These are phyloP conservation scores for Aspergillus pseudotamarii DNA, from an alignment of 2,329 filamentous ascomycete genomes.

Conservation along the genomic window DNA sequence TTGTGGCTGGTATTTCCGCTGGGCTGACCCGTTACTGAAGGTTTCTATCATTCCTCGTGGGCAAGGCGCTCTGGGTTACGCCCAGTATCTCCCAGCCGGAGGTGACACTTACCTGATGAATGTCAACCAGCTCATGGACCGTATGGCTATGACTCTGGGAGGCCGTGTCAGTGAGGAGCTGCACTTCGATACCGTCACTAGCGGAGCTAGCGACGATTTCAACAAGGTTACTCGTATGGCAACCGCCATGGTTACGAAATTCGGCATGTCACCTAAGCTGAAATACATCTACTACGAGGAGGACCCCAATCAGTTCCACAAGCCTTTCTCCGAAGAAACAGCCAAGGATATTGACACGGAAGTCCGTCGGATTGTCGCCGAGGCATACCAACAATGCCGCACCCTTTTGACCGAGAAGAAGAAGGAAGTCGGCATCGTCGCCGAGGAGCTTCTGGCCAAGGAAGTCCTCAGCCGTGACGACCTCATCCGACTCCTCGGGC, in stretches of 20 bases:
- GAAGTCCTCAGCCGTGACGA: slow-evolving; percentile 91
- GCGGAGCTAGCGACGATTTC: slow-evolving; percentile 94
- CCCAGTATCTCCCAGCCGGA: slow-evolving; percentile 88
- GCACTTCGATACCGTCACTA: slow-evolving; percentile 95
- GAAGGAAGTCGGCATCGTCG: slow-evolving; percentile 82
- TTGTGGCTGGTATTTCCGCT: slow-evolving; percentile 96
- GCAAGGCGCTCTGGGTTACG: slow-evolving; percentile 90
- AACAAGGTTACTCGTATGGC: slow-evolving; percentile 97
- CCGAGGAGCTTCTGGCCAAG: slow-evolving; percentile 89
- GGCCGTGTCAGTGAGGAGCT: slow-evolving; percentile 94
- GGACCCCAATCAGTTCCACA: slow-evolving; percentile 79
- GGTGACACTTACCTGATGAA: slow-evolving; percentile 93
- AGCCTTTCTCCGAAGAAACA: slow-evolving; percentile 94
- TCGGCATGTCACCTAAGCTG: slow-evolving; percentile 95
- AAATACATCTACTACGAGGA: slow-evolving; percentile 89
- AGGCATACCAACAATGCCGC: slow-evolving; percentile 89
- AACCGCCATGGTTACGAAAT: slow-evolving; percentile 98
- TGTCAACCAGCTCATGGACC: slow-evolving; percentile 93
- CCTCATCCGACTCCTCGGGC: slow-evolving; percentile 84
- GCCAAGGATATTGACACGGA: slow-evolving; percentile 90
- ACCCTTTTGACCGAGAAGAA: slow-evolving; percentile 83
- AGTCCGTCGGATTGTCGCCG: slow-evolving; percentile 86
- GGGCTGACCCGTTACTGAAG: slow-evolving; percentile 95
- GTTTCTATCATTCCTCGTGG: slow-evolving; percentile 98
- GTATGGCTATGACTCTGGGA: slow-evolving; percentile 99